These are phyloP conservation scores for Lophium mytilinum DNA, from an alignment of 495 filamentous ascomycete species.

Conservation along the genomic window DNA sequence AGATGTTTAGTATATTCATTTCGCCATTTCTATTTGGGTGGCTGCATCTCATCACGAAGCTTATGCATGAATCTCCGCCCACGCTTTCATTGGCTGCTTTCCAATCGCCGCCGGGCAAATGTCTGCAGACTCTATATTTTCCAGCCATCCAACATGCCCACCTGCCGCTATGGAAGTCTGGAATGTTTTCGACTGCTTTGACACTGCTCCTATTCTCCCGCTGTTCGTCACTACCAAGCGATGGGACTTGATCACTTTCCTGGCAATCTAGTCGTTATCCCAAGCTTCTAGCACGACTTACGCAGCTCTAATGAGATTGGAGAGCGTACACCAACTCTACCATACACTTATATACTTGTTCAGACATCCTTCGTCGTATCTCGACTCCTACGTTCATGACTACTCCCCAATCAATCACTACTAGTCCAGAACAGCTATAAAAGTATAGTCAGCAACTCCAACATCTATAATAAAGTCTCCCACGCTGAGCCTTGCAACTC, in stretches of 20 bases:
- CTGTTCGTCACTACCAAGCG: not conserved
- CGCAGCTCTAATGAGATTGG: not conserved
- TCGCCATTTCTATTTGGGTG: no score
- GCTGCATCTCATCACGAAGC: no score
- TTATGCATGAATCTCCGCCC: no score
- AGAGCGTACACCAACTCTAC: not conserved
- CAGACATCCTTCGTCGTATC: no score
- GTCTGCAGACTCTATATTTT: no score
- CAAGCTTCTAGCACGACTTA: not conserved
- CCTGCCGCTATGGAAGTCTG: conserved; percentile 1
- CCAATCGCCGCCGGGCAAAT: no score
- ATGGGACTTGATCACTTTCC: conserved; percentile 1
- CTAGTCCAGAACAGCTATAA: not conserved
- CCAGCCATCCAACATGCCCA: no score
- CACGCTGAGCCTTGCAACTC: not conserved
- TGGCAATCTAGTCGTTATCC: not conserved
- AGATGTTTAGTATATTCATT: no score
- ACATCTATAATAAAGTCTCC: not conserved
- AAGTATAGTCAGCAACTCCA: not conserved
- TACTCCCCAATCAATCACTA: no score
- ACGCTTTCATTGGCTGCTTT: no score
- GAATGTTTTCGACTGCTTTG: not conserved
- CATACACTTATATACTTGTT: not conserved
- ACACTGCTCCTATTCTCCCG: not conserved
- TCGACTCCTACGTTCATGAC: no score